A percentile compares a stretch with the other conserved stretches of the same genome.
phyloP scores from a whole-genome alignment of 2,329 filamentous ascomycete species.

The Fusarium sp. region DNA sequence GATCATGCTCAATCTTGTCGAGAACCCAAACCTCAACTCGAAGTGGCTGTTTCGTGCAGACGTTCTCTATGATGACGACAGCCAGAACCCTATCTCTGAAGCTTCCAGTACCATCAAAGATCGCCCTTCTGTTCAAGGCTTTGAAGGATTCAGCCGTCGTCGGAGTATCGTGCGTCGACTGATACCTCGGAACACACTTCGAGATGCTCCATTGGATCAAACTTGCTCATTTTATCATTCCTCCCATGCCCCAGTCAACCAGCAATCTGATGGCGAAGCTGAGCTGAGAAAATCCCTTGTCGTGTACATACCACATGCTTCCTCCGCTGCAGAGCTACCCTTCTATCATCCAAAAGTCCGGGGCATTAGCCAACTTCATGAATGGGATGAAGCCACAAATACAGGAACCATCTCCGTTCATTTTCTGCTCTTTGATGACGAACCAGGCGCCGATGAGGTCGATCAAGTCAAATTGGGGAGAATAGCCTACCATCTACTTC shows the following conservation, averaged over 20 bases:
- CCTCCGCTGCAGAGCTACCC: conserved; percentile 75
- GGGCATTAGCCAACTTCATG: conserved; percentile 83
- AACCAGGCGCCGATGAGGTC: conserved; percentile 43
- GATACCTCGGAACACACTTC: conserved; percentile 84
- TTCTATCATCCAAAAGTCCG: conserved; percentile 89
- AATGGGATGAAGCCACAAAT: conserved; percentile 64
- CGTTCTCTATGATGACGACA: conserved; percentile 66
- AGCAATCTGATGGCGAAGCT: conserved; percentile 43
- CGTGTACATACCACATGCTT: conserved; percentile 83
- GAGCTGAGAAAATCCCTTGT: conserved; percentile 62
- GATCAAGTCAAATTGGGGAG: conserved; percentile 69
- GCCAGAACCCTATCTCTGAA: conserved; percentile 34
- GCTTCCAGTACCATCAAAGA: background rate
- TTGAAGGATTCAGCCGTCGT: conserved; percentile 58
- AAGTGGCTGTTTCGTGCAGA: conserved; percentile 85
- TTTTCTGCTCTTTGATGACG: conserved; percentile 66
- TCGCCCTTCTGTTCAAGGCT: conserved; percentile 6
- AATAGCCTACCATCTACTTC: conserved; percentile 78
- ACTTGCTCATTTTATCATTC: conserved; percentile 81
- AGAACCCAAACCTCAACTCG: conserved; percentile 85
- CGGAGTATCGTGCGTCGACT: conserved; percentile 82
- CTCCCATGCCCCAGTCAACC: conserved; percentile 20
- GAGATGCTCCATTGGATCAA: conserved; percentile 84
- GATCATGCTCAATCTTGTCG: conserved; percentile 81
- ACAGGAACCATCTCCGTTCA: conserved; percentile 72